phyloP scores from a whole-genome alignment of 73 alveolate species.

The Paramecium biaurelia region DNA sequence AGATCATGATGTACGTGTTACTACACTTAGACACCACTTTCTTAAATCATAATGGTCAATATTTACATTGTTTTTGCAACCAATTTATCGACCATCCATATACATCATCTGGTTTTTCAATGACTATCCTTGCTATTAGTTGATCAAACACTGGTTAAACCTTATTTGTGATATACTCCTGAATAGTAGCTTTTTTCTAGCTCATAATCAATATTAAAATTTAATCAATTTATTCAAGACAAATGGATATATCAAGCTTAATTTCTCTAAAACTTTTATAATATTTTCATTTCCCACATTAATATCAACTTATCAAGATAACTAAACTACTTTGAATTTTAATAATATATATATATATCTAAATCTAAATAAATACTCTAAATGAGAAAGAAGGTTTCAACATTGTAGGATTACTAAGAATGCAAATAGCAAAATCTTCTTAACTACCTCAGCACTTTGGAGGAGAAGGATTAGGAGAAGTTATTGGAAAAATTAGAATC shows the following conservation, averaged over 20 bases:
- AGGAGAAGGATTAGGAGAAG: neutral
- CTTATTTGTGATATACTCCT: neutral
- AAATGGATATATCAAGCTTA: neutral
- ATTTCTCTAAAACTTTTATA: neutral
- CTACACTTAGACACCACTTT: neutral
- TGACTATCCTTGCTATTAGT: neutral
- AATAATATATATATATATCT: too few relatives aligned
- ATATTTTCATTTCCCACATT: neutral
- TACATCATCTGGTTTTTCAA: slow-evolving; percentile 51
- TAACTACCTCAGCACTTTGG: neutral
- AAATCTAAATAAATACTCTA: neutral
- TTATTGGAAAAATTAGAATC: slow-evolving; percentile 14
- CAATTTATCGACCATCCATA: slow-evolving; percentile 38
- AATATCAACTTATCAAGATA: neutral
- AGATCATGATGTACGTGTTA: neutral
- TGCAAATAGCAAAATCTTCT: neutral
- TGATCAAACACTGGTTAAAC: slow-evolving; percentile 58
- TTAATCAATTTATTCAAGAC: neutral
- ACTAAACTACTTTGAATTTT: neutral
- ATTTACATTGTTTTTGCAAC: slow-evolving; percentile 53
- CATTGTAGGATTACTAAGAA: neutral
- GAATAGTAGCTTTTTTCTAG: neutral
- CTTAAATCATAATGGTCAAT: neutral
- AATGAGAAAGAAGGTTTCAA: slow-evolving; percentile 15
- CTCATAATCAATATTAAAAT: neutral